phyloP scores from a whole-genome alignment of 371 early-diverging fungal species.

The Rhizopus delemar region DNA sequence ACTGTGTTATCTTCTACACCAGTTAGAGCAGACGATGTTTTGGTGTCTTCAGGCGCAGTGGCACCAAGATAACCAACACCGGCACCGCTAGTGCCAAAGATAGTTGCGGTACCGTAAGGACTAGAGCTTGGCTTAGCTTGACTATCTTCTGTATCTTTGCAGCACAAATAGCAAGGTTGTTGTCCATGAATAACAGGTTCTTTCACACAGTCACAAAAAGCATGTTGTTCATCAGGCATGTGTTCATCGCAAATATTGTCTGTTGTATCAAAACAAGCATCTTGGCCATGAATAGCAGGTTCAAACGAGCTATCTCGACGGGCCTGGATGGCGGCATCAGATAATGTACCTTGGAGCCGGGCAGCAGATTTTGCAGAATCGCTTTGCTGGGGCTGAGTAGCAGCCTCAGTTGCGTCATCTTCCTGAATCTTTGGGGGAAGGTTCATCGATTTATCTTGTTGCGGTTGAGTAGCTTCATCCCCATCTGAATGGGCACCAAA shows the following conservation, averaged over 20 bases:
- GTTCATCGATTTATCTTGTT: neutral
- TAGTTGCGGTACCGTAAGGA: neutral
- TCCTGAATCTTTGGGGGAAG: too few species aligned
- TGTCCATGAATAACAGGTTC: constrained; percentile 20
- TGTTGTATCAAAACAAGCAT: constrained; percentile 3
- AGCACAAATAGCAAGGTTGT: constrained; percentile 10
- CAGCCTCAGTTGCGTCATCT: too few species aligned
- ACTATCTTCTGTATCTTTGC: neutral
- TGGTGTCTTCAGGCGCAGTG: neutral
- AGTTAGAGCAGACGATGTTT: neutral
- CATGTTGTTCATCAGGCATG: neutral
- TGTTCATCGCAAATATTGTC: constrained; percentile 3
- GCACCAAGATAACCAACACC: neutral
- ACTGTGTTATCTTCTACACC: too few species aligned
- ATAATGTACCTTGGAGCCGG: too few species aligned
- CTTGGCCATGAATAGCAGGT: constrained; percentile 26
- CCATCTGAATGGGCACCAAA: constrained; percentile 4
- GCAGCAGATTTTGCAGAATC: too few species aligned
- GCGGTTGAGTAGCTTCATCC: too few species aligned
- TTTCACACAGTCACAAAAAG: constrained; percentile 8
- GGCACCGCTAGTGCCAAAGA: constrained; percentile 4
- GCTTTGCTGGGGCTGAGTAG: too few species aligned
- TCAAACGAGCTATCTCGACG: neutral
- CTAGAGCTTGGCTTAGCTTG: neutral
- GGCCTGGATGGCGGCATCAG: neutral